Evolutionary conservation across 2,329 filamentous ascomycete species (phyloP), one percentile per base, ranked within the genome.

Genomic region (Penicillium sp.): DNA sequence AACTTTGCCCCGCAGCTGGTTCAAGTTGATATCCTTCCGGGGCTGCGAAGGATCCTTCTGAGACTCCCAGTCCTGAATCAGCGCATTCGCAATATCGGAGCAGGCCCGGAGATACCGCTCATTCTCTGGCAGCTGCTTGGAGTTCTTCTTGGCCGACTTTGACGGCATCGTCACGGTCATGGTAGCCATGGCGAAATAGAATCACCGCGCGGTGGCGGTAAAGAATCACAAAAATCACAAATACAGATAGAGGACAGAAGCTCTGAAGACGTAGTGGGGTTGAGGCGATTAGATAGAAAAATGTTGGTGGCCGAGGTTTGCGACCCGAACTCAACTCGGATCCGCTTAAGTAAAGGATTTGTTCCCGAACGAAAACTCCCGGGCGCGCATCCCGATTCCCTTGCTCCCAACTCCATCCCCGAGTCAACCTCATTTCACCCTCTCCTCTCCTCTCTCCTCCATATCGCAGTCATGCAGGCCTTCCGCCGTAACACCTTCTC

Each of bases 31-130:
- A 72, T 99, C 92, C 70, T 87, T 90, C 68, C 85, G 85, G 0
- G 87, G 82, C 56, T 85, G 86, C 43, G 84, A 85, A 46, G 83
- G 81, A 69, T 95, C 86, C 62, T 86, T 86, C 61, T 86, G 82
- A 26, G 88, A 81, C 73, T 97, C 92, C 70, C 95, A 90, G 67
- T 97, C 93, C 68, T 96, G 90, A 64, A 99, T 96, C 44, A 99
- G 82, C 49, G 87, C 88, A 69, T 90, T 95, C 47, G 92, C 93
- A 66, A 99, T 92, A 65, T 99, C 95, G 57, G 93, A 92, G 74
- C 95, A 99, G 64, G 91, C 94, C 71, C 91, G 85, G 73, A 97
- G 84, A 72, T 89, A 96, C 47, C 94, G 86, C 76, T 99, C 94
- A 74, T 92, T 96, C 75, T 99, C 94, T 24, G 94, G 90, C 2